Percentiles rank a stretch among this genome's conserved stretches.
Conservation (phyloP, 305 asterid genomes). For the Ilex paraguariensis region DNA sequence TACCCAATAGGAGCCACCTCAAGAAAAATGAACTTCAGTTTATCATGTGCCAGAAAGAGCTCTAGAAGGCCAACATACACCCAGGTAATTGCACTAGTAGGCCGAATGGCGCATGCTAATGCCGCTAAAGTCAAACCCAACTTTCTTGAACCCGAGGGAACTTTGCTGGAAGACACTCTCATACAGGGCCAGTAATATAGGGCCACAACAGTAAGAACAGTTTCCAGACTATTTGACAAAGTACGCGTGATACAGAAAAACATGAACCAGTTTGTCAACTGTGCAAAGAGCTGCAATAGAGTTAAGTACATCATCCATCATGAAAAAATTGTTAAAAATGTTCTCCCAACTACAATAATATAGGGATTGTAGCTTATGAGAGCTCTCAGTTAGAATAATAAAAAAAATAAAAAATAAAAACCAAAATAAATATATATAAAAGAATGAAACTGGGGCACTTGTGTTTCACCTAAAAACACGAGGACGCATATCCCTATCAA, state of each 20-base stretch:
- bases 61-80: slow-evolving; percentile 72
- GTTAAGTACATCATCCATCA: slow-evolving; percentile 47
- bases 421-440: neutral
- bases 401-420: no score
- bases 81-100: slow-evolving; percentile 96
- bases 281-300: slow-evolving; percentile 65
- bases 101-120: slow-evolving; percentile 83
- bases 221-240: slow-evolving; percentile 79
- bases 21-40: slow-evolving; percentile 50
- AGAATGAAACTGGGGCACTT: neutral
- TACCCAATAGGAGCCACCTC: slow-evolving; percentile 86
- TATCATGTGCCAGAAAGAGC: slow-evolving; percentile 42
- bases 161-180: slow-evolving; percentile 36
- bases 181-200: slow-evolving; percentile 92
- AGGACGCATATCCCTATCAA: no score
- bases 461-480: no score
- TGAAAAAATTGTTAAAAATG: neutral
- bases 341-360: neutral
- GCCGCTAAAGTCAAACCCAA: slow-evolving; percentile 71
- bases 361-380: neutral
- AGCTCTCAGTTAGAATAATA: neutral
- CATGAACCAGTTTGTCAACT: slow-evolving; percentile 91
- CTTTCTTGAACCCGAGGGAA: slow-evolving; percentile 49
- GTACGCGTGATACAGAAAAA: slow-evolving; percentile 94
- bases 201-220: slow-evolving; percentile 77